Base-by-base conservation (phyloP, 176 grass and related monocot genomes). In the Metroxylon sagu region DNA sequence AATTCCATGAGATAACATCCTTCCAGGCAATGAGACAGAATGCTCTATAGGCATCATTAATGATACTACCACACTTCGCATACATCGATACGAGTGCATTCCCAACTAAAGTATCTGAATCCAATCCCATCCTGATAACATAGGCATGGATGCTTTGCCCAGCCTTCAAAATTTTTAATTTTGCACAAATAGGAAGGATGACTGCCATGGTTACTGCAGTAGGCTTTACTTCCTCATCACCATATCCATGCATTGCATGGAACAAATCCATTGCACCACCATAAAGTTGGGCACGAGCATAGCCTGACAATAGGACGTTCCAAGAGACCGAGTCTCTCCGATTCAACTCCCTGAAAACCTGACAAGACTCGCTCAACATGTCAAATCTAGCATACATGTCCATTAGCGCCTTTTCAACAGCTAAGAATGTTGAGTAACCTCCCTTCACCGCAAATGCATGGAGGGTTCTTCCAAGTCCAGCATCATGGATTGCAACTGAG, bases 1-100 rank as follows among this genome's bases (percentile, higher is more conserved):
- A 89, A 65, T 89, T 89, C 86, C 78, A 89, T 25, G 86, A 89
- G 43, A 89, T 59, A 54, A 79, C 71, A 62, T 89, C 86, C 59
- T 82, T 89, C 19, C 65, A 58, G 6, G n/a, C 1, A 62, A 85
- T 76, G 2, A 70, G 70, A 14, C 59, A 76, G 57, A 85, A 89
- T 10, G 68, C 59, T 48, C 0, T 60, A 1, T 50, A 53, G 15
- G 68, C 86, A 62, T 89, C 86, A 54, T 61, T 57, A 7, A 78
- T 28, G 28, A 54, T 49, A 23, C 58, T 68, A 7, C 63, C 62
- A n/a, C 74, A 85, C 35, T 82, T 85, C 27, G 82, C 67, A 5
- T 89, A 84, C 85, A 89, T 89, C 0, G 86, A 89, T 10, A 85
- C 59, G 48, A 89, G 70, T 4, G 82, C 86, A 62, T 89, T 89